Conservation (phyloP, 345 rosid genomes). For the Arabidopsis suecica region DNA sequence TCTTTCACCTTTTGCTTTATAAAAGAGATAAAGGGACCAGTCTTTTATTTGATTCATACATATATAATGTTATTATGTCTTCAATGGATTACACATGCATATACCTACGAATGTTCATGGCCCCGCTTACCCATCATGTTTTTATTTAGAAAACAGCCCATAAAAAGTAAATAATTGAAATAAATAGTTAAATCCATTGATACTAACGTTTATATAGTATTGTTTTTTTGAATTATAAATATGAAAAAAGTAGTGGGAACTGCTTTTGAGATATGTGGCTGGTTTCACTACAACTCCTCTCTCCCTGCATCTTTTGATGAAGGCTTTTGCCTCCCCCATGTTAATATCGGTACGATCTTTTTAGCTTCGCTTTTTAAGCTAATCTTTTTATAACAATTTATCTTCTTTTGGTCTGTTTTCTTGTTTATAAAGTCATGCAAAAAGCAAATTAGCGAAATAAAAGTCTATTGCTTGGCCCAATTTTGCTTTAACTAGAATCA, state of each 20-base stretch:
- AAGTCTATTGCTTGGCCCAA: slow-evolving; percentile 35
- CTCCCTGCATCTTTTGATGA: slow-evolving; percentile 59
- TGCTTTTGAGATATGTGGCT: slow-evolving; percentile 69
- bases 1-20: slow-evolving; percentile 40
- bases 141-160: slow-evolving; percentile 44
- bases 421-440: slow-evolving; percentile 46
- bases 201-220: background rate
- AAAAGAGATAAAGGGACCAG: slow-evolving; percentile 37
- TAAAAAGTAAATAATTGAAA: slow-evolving; percentile 41
- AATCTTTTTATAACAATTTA: slow-evolving; percentile 13
- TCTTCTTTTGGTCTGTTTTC: slow-evolving; percentile 37
- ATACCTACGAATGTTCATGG: slow-evolving; percentile 44
- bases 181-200: slow-evolving; percentile 35
- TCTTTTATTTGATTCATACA: slow-evolving; percentile 35
- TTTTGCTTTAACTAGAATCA: slow-evolving; percentile 44
- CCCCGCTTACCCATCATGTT: slow-evolving; percentile 40
- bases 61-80: slow-evolving; percentile 24
- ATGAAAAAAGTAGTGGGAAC: slow-evolving; percentile 54
- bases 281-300: slow-evolving; percentile 42
- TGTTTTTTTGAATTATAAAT: slow-evolving; percentile 9
- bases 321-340: slow-evolving; percentile 57
- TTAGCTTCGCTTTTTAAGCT: slow-evolving; percentile 45
- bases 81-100: slow-evolving; percentile 45
- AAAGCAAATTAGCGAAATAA: slow-evolving; percentile 23
- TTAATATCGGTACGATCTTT: slow-evolving; percentile 46